Evolutionary conservation across 2,329 filamentous ascomycete genomes (phyloP).

Genomic region (Claviceps citrina): DNA sequence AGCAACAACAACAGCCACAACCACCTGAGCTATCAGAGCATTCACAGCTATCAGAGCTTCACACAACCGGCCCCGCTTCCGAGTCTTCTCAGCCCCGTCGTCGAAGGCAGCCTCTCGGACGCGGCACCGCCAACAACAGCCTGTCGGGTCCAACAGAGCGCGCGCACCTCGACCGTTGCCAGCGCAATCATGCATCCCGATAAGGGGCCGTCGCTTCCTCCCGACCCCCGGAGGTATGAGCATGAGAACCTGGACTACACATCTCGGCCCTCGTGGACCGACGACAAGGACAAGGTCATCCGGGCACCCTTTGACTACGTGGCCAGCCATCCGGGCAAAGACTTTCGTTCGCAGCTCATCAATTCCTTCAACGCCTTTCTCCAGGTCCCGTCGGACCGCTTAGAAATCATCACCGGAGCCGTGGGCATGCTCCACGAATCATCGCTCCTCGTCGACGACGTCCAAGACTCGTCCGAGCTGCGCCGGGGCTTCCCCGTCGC

Average conservation of each 20-base stretch:
- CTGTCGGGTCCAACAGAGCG: background rate
- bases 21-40: background rate
- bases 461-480: constrained; percentile 65
- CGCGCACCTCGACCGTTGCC: constrained; percentile 1
- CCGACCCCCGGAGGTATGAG: constrained; percentile 37
- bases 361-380: constrained; percentile 70
- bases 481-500: constrained; percentile 69
- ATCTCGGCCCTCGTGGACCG: constrained; percentile 44
- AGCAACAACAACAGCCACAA: background rate
- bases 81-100: constrained; percentile 32
- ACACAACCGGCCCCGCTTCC: constrained; percentile 7
- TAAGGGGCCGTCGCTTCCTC: constrained; percentile 22
- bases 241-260: constrained; percentile 40
- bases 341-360: constrained; percentile 68
- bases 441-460: constrained; percentile 72
- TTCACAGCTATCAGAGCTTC: constrained; percentile 5
- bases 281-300: constrained; percentile 63
- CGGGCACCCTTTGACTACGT: constrained; percentile 71
- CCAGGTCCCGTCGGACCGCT: constrained; percentile 51
- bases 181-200: constrained; percentile 17
- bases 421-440: constrained; percentile 78
- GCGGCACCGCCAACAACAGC: constrained; percentile 19
- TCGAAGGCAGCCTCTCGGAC: constrained; percentile 47
- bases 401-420: constrained; percentile 62
- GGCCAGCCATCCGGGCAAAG: constrained; percentile 64